These are phyloP conservation scores for Dendrobium huoshanense DNA, from an alignment of 106 monocot genomes.

Conservation along the genomic window DNA sequence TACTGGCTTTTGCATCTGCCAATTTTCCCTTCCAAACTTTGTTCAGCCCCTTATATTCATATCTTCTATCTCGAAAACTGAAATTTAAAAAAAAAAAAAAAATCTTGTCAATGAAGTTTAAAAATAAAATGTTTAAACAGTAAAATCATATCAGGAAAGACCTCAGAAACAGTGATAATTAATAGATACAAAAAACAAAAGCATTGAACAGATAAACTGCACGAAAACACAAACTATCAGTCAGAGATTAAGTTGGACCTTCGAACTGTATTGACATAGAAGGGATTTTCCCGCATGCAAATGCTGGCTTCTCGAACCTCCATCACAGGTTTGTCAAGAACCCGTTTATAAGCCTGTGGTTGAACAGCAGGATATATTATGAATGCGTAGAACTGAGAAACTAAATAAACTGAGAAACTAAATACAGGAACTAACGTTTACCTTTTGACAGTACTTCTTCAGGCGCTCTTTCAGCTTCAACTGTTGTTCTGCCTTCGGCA, in stretches of 20 bases:
- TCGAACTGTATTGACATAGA: conserved; percentile 94
- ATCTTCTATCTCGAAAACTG: conserved; percentile 95
- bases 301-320: conserved; percentile 93
- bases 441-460: conserved; percentile 95
- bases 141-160: background rate
- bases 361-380: background rate
- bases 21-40: conserved; percentile 93
- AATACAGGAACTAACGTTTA: conserved; percentile 3
- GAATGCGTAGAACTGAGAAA: background rate
- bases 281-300: conserved; percentile 99
- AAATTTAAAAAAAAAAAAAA: conserved; percentile 7
- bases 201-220: background rate
- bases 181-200: background rate
- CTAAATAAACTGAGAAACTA: background rate
- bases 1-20: conserved; percentile 78
- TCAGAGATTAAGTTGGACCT: conserved; percentile 40
- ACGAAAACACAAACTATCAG: background rate
- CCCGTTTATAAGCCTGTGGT: conserved; percentile 89
- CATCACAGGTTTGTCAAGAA: conserved; percentile 83
- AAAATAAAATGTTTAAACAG: background rate
- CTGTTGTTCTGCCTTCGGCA: conserved; percentile 75
- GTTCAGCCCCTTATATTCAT: conserved; percentile 97
- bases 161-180: background rate
- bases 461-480: conserved; percentile 81
- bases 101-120: background rate